These are phyloP conservation scores for Lodderomyces orthopsilosis DNA, from an alignment of 1,139 yeast genomes.

Conservation along the genomic window DNA sequence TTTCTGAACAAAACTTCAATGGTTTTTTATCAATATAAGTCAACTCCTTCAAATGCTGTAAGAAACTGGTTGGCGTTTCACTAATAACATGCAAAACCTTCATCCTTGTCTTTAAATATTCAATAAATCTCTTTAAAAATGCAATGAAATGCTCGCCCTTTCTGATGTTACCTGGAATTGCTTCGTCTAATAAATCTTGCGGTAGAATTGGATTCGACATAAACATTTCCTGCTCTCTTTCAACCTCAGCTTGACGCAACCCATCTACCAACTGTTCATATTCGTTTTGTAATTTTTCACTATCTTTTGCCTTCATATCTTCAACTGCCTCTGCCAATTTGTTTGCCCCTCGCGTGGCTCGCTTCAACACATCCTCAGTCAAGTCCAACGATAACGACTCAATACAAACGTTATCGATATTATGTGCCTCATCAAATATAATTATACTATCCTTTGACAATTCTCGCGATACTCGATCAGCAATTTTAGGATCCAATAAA, in stretches of 20 bases:
- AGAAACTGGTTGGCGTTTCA: constrained; percentile 90
- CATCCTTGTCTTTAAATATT: constrained; percentile 94
- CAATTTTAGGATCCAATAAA: constrained; percentile 92
- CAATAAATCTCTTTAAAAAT: constrained; percentile 86
- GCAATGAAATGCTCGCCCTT: constrained; percentile 97
- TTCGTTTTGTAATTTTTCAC: constrained; percentile 81
- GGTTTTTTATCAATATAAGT: constrained; percentile 94
- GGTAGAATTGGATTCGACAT: constrained; percentile 89
- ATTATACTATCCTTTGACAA: constrained; percentile 89
- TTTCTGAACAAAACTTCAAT: constrained; percentile 83
- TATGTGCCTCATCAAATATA: constrained; percentile 97
- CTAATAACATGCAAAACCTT: constrained; percentile 94
- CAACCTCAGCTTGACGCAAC: constrained; percentile 70
- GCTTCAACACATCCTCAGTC: constrained; percentile 45
- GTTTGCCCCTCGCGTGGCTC: constrained; percentile 67
- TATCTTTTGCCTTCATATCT: constrained; percentile 77
- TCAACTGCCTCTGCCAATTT: constrained; percentile 73
- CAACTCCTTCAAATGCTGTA: constrained; percentile 87
- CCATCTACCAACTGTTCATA: constrained; percentile 91
- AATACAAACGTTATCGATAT: constrained; percentile 96
- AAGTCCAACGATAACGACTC: constrained; percentile 87
- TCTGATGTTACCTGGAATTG: constrained; percentile 94
- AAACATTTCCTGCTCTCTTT: constrained; percentile 73
- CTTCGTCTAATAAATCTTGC: constrained; percentile 81
- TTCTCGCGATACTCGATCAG: constrained; percentile 91